These are phyloP conservation scores for Penicillium vulpinum DNA, from an alignment of 2,329 filamentous ascomycete genomes.

Conservation along the genomic window DNA sequence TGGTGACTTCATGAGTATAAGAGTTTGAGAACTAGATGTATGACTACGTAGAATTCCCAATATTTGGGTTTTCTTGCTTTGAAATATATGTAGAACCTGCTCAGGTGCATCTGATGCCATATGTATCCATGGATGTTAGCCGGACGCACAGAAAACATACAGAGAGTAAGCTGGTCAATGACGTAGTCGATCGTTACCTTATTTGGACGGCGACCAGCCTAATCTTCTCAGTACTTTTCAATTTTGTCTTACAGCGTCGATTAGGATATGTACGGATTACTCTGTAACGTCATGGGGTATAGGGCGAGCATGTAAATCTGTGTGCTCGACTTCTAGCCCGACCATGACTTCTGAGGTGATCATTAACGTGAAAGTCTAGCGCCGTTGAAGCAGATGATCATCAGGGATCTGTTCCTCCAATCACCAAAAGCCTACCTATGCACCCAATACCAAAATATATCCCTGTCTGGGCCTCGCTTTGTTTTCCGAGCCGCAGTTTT, in stretches of 20 bases:
- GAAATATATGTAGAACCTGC: neutral
- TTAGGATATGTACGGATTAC: no score
- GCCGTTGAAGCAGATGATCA: neutral
- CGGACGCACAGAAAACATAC: no score
- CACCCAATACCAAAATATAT: neutral
- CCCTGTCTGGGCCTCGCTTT: conserved; percentile 20
- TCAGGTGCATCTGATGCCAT: neutral
- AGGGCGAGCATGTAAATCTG: no score
- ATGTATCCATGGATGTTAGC: neutral
- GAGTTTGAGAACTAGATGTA: neutral
- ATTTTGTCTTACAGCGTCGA: no score
- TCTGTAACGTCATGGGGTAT: no score
- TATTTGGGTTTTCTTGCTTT: no score
- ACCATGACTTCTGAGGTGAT: neutral
- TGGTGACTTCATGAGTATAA: neutral
- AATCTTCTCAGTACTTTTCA: neutral
- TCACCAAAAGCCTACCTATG: neutral
- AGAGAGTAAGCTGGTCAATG: conserved; percentile 9
- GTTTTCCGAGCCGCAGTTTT: conserved; percentile 21
- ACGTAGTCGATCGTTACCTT: conserved; percentile 25
- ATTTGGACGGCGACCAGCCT: conserved; percentile 3
- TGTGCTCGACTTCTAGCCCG: neutral
- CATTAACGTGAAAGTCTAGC: neutral
- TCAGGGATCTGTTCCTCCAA: neutral
- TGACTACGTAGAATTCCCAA: neutral